Base-by-base conservation (phyloP, 805 yeast genomes). In the Yamadazyma ubonensis region DNA sequence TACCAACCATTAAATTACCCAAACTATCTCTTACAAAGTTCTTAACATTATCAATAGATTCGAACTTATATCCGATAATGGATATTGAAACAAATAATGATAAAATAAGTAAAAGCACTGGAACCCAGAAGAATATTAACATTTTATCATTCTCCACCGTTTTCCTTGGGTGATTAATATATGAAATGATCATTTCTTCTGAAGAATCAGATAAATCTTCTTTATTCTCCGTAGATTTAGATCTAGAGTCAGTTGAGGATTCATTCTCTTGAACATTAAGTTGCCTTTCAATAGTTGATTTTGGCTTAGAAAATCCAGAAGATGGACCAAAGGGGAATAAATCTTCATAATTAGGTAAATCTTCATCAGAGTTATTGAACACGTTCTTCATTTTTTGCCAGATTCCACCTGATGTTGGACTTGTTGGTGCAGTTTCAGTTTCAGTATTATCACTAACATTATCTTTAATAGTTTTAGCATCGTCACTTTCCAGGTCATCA, bases 51-150 rank as follows among this genome's bases (percentile, higher is more conserved):
- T 69, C 73, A 30, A 69, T 59, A 34, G 54, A 38, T 38, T 62
- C 66, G 36, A 67, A 55, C 48, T 57, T 54, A 53, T 61, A 64
- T 3, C 73, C 74, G 54, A 68, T 59, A 12, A 66, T 56, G n/a
- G 61, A 54, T 17, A 67, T 55, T 50, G 74, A 58, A 39, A 75
- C 67, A 49, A 72, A 67, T 5, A 79, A 63, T 2, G 79, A 64
- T 12, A 81, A 60, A 22, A 86, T 57, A 15, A 82, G 50, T 38
- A 87, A 63, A 58, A 78, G 62, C 27, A 86, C 73, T 10, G 97
- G 97, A 42, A 89, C 63, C 97, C 97, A 90, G 73, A 90, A 89
- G 58, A 90, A 86, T 45, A 87, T 65, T 47, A 90, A 70, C 86
- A 88, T 83, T 54, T 78, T 83, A 61, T 90, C 97, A 53, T 87